Percentiles rank a stretch among this genome's conserved stretches.
These are phyloP conservation scores for Pisolithus marmoratus DNA, from an alignment of 768 basidiomycete species.

Conservation along the genomic window DNA sequence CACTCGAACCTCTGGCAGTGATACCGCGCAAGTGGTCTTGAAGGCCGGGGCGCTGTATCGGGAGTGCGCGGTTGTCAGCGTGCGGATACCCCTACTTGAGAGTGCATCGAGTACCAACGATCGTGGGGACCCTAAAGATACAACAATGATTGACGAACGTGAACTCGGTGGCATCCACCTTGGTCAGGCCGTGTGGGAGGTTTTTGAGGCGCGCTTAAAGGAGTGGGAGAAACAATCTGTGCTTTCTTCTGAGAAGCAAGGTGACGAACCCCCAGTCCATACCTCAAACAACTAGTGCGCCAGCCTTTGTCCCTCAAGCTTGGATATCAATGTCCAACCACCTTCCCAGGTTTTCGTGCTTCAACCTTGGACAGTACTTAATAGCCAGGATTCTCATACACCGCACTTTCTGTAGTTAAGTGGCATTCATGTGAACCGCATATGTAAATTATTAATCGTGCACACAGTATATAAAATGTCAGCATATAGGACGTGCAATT, in stretches of 20 bases:
- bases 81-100: constrained; percentile 32
- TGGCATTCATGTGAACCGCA: constrained; percentile 2
- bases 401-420: constrained; percentile 2
- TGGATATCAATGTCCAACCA: background rate
- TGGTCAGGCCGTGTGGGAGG: constrained; percentile 73
- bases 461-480: constrained; percentile 21
- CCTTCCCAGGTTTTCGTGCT: background rate
- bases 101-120: constrained; percentile 12
- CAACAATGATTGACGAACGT: constrained; percentile 49
- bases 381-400: background rate
- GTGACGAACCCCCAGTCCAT: constrained; percentile 22
- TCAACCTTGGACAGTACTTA: background rate
- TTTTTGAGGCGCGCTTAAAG: constrained; percentile 61
- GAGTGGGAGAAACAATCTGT: constrained; percentile 47
- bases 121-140: constrained; percentile 28
- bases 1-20: constrained; percentile 4
- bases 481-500: background rate
- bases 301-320: background rate
- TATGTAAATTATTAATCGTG: constrained; percentile 21
- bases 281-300: constrained; percentile 14
- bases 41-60: constrained; percentile 75
- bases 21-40: constrained; percentile 52
- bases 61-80: constrained; percentile 61
- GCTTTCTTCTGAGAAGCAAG: constrained; percentile 16
- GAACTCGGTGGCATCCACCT: constrained; percentile 67